Conservation (phyloP, 768 basidiomycete species). For the Ramaria sp. region DNA sequence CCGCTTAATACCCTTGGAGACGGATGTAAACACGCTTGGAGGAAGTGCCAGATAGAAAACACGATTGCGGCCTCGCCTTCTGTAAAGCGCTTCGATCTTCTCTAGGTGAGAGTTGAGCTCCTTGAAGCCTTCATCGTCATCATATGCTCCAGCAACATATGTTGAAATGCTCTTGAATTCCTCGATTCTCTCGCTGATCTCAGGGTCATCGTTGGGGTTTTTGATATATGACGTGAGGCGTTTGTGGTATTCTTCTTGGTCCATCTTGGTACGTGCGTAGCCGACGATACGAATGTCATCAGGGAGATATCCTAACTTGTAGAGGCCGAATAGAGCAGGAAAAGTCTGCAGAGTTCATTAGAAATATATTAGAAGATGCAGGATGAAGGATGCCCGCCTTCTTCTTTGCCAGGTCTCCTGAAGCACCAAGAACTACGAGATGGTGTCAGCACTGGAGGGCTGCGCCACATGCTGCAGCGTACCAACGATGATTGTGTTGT, state of each 20-base stretch:
- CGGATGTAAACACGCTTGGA: conserved; percentile 90
- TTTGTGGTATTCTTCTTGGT: conserved; percentile 70
- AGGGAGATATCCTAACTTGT: conserved; percentile 69
- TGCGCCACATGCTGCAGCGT: conserved; percentile 22
- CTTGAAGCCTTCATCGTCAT: conserved; percentile 70
- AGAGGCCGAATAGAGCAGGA: conserved; percentile 90
- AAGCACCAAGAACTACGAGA: conserved; percentile 77
- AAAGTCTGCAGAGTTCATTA: conserved; percentile 52
- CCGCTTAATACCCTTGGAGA: conserved; percentile 72
- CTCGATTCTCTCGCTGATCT: conserved; percentile 51
- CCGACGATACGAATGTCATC: conserved; percentile 83
- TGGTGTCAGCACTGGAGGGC: conserved; percentile 6
- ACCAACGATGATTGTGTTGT: conserved; percentile 88
- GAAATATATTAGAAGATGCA: conserved; percentile 4
- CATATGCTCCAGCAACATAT: conserved; percentile 85
- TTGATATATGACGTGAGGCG: conserved; percentile 83
- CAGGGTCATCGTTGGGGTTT: conserved; percentile 49
- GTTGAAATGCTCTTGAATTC: conserved; percentile 74
- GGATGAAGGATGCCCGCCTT: conserved; percentile 46
- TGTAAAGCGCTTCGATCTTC: conserved; percentile 64
- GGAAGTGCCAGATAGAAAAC: conserved; percentile 97
- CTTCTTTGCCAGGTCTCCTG: conserved; percentile 98
- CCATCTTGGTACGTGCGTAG: conserved; percentile 96
- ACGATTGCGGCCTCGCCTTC: conserved; percentile 54
- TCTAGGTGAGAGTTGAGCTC: conserved; percentile 66